Conservation (phyloP, 768 basidiomycete species). For the Antrodiella citrinella region DNA sequence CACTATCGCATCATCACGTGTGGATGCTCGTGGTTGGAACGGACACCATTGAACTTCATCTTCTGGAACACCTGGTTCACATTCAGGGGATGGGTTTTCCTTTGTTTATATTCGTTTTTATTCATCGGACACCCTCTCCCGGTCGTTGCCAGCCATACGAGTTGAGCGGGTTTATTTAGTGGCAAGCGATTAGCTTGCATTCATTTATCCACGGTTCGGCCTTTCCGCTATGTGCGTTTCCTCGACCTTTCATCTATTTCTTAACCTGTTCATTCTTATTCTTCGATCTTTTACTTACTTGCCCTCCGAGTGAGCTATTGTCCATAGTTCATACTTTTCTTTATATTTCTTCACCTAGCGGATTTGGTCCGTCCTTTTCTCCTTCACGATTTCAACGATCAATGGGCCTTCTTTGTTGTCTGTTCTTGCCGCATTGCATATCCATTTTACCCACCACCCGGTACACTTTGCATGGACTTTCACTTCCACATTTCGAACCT, state of each 20-base stretch:
- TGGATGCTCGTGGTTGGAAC: conserved; percentile 78
- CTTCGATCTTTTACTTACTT: not conserved
- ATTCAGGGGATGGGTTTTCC: not conserved
- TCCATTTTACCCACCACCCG: too few species aligned
- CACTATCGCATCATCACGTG: conserved; percentile 75
- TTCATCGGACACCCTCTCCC: not conserved
- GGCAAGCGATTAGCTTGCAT: not conserved
- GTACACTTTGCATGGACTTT: too few species aligned
- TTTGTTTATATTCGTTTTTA: not conserved
- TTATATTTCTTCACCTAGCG: not conserved
- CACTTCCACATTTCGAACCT: too few species aligned
- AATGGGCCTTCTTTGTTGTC: not conserved
- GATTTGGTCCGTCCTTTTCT: too few species aligned
- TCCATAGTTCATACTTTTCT: not conserved
- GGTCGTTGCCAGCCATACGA: not conserved
- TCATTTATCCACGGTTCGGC: too few species aligned
- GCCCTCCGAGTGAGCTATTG: not conserved
- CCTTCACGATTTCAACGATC: not conserved
- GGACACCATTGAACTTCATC: conserved; percentile 22
- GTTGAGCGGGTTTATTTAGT: not conserved
- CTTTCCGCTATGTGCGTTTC: too few species aligned
- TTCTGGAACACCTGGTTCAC: not conserved
- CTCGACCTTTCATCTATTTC: not conserved
- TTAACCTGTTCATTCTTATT: not conserved
- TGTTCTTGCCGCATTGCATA: too few species aligned